phyloP scores from a whole-genome alignment of 768 basidiomycete species.

The Tylopilus balloui region DNA sequence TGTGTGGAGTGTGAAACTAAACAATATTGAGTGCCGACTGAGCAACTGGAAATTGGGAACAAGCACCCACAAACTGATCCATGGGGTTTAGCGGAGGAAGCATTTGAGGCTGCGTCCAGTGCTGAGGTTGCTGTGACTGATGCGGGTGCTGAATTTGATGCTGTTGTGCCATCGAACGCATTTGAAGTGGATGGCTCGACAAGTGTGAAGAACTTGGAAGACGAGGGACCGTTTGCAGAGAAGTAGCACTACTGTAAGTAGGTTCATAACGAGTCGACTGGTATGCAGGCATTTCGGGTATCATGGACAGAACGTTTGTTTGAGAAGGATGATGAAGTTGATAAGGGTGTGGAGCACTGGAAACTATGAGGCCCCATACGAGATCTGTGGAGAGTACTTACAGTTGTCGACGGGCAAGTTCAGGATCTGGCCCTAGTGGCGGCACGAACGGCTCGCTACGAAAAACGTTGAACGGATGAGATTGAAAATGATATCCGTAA shows the following conservation, averaged over 20 bases:
- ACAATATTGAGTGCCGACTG: conserved; percentile 7
- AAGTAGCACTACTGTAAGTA: conserved; percentile 37
- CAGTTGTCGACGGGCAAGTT: conserved; percentile 44
- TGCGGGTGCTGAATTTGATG: conserved; percentile 30
- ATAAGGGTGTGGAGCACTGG: conserved; percentile 43
- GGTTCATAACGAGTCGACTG: conserved; percentile 51
- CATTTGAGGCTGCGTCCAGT: conserved; percentile 50
- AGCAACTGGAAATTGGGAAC: neutral
- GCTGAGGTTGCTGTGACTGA: conserved; percentile 32
- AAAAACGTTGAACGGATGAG: conserved; percentile 5
- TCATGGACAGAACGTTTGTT: conserved; percentile 48
- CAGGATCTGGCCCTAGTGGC: conserved; percentile 42
- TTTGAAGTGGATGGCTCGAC: conserved; percentile 35
- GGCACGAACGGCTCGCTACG: conserved; percentile 44
- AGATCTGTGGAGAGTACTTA: conserved; percentile 29
- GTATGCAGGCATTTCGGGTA: conserved; percentile 55
- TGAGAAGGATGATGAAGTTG: conserved; percentile 38
- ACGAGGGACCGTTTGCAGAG: conserved; percentile 35
- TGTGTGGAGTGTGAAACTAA: conserved; percentile 34
- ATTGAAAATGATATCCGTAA: neutral
- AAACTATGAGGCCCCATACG: conserved; percentile 14
- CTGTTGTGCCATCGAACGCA: conserved; percentile 48
- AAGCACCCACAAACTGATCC: conserved; percentile 59
- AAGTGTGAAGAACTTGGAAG: conserved; percentile 33
- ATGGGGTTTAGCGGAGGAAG: conserved; percentile 47